Base-by-base conservation (phyloP, 176 grass and related monocot species). In the Elaeis guineensis region DNA sequence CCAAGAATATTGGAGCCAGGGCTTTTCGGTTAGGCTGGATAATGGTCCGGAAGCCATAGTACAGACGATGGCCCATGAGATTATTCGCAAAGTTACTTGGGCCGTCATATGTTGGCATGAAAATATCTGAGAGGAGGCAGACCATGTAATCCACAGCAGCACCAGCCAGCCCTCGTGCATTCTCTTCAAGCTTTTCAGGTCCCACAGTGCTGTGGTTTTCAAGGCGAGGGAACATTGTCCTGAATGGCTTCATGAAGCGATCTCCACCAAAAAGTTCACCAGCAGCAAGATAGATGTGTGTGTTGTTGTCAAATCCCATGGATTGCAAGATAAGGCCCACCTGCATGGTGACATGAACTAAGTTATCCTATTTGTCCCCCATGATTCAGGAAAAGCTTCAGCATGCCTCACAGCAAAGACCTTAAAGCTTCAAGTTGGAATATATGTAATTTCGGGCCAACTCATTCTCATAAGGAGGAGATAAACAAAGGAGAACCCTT, bases 51-150 rank as follows among this genome's bases (percentile, higher is more conserved):
- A 92, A 98, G 54, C 93, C 93, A 25, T 86, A 86, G 69, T 92
- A 98, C 49, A 92, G 39, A 59, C 93, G 88, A 62, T 98, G 93
- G 1, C 93, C 93, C 93, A 98, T 89, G 44, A 92, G 85, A 30
- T 92, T 98, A 80, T 98, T 98, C 20, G 93, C 93, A 21, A 98
- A 98, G 72, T 98, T 98, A 75, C 93, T 98, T 15, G 88, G 93
- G 48, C 93, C 93, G 54, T 92, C 87, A 54, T 98, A 98, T n/a
- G 93, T 92, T 3, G 93, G 87, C 14, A 98, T 70, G 65, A 98
- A 98, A 77, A 98, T 92, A 69, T 98, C 93, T 1, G 93, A 98
- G 18, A 92, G 63, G 44, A 98, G 84, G 55, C 93, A 98, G 50
- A 98, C 93, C 93, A 98, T 98, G 76, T 92, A 98, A 70, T 98